Base-by-base conservation (phyloP, 2,329 filamentous ascomycete species). In the Cryoendolithus antarcticus region DNA sequence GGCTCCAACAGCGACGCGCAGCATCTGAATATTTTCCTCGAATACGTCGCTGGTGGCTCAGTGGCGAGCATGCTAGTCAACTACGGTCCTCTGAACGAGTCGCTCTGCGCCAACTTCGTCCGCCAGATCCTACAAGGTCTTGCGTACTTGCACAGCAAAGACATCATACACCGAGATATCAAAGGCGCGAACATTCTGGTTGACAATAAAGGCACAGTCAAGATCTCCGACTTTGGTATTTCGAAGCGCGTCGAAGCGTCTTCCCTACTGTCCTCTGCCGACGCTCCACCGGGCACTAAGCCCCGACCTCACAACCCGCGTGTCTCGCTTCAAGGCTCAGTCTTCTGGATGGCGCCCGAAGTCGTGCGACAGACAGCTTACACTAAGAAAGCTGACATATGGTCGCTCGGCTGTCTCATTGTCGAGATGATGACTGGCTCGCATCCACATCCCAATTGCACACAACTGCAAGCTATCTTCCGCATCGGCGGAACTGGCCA, bases 331-430 rank as follows among this genome's bases (percentile, higher is more conserved):
- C 91, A 98, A 61, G 91, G 91, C 9, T 95, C 86, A 19, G 91
- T 98, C 38, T 98, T 95, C 66, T 98, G 91, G 91, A 98, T 98
- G 91, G 91, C 91, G 1, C 91, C 91, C 6, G 91, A 98, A 66
- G 91, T 98, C 12, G 91, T 98, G 46, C 91, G 91, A 55, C 91
- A 96, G 64, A 96, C 89, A 3, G 88, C 86, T 4, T 95, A 98
- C 65, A 96, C 89, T 4, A 86, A 89, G 64, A 96, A 96, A 66
- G 91, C 91, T 9, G 91, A 98, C 56, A 96, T 98, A 51, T 98
- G 91, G 91, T 94, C 86, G 34, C 74, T 98, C 15, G 91, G 91
- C 28, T 98, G 91, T 60, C 70, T 98, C 37, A 86, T 98, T 9
- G 89, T 98, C 15, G 91, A 98, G 67, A 98, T 98, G 91, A 94